Conservation (phyloP, 805 yeast species). For the Candida insectorum region DNA sequence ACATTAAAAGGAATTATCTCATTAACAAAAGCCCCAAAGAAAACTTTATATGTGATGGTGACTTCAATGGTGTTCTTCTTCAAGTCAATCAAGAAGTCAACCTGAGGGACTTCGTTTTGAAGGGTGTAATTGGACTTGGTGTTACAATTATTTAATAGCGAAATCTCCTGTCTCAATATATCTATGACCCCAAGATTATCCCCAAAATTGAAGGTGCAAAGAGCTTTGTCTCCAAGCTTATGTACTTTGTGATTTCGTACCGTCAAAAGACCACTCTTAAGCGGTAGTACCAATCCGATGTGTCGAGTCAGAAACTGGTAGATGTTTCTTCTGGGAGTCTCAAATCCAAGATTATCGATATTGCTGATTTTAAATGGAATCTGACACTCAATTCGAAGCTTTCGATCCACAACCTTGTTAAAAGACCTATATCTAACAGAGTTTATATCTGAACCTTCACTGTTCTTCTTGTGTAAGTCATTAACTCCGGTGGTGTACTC, state of each 20-base stretch:
- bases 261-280: background rate
- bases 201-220: constrained; percentile 4
- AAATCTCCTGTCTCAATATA: constrained; percentile 1
- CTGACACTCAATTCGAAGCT: background rate
- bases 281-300: constrained; percentile 1
- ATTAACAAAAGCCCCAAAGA: constrained; percentile 16
- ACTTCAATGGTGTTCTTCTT: constrained; percentile 10
- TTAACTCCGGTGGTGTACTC: constrained; percentile 1
- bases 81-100: constrained; percentile 12
- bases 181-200: background rate
- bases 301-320: constrained; percentile 3
- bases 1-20: constrained; percentile 17
- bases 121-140: constrained; percentile 6
- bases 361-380: background rate
- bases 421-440: constrained; percentile 8
- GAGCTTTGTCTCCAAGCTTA: constrained; percentile 1
- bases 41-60: constrained; percentile 13
- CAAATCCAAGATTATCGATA: constrained; percentile 3
- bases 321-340: background rate
- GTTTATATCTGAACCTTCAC: constrained; percentile 5
- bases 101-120: constrained; percentile 5
- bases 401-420: constrained; percentile 8
- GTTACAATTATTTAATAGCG: constrained; percentile 3
- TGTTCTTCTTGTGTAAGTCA: constrained; percentile 7
- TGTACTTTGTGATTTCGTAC: constrained; percentile 2